Percentiles rank a stretch among this genome's conserved stretches.
phyloP scores from a whole-genome alignment of 257 asterid genomes.

The Ballota nigra region DNA sequence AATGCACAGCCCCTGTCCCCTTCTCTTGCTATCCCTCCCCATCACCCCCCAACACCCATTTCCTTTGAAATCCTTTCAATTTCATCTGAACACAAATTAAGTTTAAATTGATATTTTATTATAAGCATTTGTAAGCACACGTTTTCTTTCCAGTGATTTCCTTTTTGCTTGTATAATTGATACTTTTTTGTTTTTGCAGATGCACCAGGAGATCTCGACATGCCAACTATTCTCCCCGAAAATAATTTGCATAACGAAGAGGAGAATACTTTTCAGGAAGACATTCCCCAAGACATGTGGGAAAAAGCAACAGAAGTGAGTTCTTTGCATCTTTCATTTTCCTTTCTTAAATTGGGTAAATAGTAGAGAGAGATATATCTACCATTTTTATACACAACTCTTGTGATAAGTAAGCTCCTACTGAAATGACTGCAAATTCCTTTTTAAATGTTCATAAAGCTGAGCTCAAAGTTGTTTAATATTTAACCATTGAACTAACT shows the following conservation, averaged over 20 bases:
- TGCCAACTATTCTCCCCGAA: slow-evolving; percentile 31
- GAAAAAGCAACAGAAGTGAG: slow-evolving; percentile 51
- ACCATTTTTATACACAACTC: too few relatives aligned
- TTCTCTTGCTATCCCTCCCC: neutral
- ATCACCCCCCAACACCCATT: neutral
- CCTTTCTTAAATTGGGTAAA: slow-evolving; percentile 1
- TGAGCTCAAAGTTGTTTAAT: too few relatives aligned
- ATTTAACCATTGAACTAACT: too few relatives aligned
- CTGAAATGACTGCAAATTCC: neutral
- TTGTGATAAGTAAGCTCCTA: neutral
- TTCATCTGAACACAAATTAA: neutral
- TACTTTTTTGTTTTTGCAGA: slow-evolving; percentile 30
- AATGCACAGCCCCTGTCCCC: neutral
- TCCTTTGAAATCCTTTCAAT: neutral
- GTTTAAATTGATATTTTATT: neutral
- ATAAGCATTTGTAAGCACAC: neutral
- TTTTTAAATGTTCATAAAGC: neutral
- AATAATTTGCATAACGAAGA: slow-evolving; percentile 31
- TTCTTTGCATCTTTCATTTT: slow-evolving; percentile 10
- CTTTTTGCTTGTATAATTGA: neutral
- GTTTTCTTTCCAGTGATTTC: neutral
- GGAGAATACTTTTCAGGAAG: slow-evolving; percentile 34
- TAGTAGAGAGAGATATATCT: too few relatives aligned
- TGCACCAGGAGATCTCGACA: slow-evolving; percentile 33
- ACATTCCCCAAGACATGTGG: slow-evolving; percentile 43